phyloP scores from a whole-genome alignment of 192 early-diverging fungal genomes.

The Cladochytrium replicatum region DNA sequence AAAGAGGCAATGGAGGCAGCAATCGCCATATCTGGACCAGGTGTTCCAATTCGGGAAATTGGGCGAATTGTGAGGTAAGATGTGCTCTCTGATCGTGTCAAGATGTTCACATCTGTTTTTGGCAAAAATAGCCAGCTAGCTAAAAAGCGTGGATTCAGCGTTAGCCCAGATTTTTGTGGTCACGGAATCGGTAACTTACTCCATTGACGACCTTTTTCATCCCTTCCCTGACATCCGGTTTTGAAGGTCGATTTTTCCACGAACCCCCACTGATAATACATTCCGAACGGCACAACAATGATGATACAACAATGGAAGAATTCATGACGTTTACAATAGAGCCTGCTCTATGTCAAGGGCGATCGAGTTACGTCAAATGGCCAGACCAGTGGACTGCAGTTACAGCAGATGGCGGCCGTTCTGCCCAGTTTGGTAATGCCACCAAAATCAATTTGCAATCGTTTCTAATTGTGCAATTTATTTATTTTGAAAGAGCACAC shows the following conservation, averaged over 20 bases:
- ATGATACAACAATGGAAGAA: conserved; percentile 55
- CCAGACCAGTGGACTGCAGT: conserved; percentile 80
- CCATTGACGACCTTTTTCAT: not conserved
- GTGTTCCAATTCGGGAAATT: conserved; percentile 56
- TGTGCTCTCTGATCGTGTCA: not conserved
- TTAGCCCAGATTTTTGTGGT: conserved; percentile 67
- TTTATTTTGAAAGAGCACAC: conserved; percentile 23
- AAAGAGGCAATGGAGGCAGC: conserved; percentile 44
- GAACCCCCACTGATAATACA: conserved; percentile 72
- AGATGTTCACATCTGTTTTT: not conserved
- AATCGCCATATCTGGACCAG: conserved; percentile 63
- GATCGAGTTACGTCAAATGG: conserved; percentile 58
- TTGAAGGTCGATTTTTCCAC: conserved; percentile 57
- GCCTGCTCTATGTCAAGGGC: conserved; percentile 75
- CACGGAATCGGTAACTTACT: conserved; percentile 68
- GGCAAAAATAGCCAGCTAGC: conserved; percentile 19
- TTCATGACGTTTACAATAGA: conserved; percentile 85
- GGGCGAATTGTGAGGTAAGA: conserved; percentile 46
- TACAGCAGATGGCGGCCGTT: conserved; percentile 64
- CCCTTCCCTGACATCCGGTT: not conserved
- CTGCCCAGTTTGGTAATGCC: conserved; percentile 71
- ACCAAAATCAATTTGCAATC: not conserved
- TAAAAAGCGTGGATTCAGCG: conserved; percentile 40
- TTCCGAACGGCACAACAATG: conserved; percentile 61
- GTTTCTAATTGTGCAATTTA: not conserved